These are phyloP conservation scores for Calonectria crousiana DNA, from an alignment of 2,329 filamentous ascomycete species.

Conservation along the genomic window DNA sequence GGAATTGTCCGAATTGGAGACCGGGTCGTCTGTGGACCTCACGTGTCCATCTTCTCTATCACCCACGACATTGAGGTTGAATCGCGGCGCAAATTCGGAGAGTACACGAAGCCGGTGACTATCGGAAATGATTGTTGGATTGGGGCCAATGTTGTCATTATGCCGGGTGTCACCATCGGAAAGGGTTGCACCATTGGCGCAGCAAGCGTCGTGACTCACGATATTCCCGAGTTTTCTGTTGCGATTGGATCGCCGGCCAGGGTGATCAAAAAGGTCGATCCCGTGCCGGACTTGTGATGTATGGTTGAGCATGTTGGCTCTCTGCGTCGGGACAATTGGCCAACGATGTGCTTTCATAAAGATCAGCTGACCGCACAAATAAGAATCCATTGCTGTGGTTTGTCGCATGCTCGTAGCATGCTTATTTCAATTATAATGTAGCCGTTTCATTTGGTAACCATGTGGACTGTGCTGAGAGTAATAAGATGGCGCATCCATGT, in stretches of 20 bases:
- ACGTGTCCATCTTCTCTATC: constrained; percentile 76
- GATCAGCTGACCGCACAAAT: too few relatives aligned
- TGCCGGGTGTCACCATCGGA: constrained; percentile 65
- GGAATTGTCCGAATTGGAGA: constrained; percentile 76
- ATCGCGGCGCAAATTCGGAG: constrained; percentile 56
- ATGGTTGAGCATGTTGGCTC: too few relatives aligned
- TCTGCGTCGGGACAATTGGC: too few relatives aligned
- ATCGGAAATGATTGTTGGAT: constrained; percentile 69
- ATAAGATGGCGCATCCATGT: too few relatives aligned
- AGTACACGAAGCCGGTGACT: constrained; percentile 58
- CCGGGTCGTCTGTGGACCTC: constrained; percentile 77
- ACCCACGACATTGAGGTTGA: constrained; percentile 75
- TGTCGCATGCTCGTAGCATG: too few relatives aligned
- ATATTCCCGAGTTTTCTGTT: constrained; percentile 60
- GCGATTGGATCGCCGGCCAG: constrained; percentile 60
- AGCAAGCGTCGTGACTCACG: constrained; percentile 61
- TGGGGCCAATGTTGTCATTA: constrained; percentile 60
- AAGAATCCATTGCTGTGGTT: too few relatives aligned
- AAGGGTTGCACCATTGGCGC: constrained; percentile 64
- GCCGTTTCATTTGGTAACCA: too few relatives aligned
- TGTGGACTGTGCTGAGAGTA: too few relatives aligned
- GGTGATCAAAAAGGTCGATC: constrained; percentile 60
- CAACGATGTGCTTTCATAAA: too few relatives aligned
- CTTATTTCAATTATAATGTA: too few relatives aligned
- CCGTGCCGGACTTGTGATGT: constrained; percentile 48